phyloP scores from a whole-genome alignment of 2,329 filamentous ascomycete species.

The Xylaria sp. region DNA sequence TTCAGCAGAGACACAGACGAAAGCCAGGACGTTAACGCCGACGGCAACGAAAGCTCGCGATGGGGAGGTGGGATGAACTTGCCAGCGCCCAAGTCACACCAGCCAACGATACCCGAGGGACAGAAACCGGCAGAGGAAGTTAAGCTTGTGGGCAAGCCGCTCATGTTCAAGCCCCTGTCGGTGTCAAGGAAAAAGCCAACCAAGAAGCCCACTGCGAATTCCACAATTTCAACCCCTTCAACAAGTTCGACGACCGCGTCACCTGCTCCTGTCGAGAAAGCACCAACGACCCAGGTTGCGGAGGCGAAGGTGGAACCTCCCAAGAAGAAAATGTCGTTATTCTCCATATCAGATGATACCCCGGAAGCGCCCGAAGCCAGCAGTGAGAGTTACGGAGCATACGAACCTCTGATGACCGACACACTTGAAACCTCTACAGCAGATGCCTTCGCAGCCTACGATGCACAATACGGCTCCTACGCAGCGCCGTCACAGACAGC shows the following conservation, averaged over 20 bases:
- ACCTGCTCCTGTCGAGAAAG: conserved; percentile 16
- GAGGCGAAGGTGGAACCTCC: conserved; percentile 17
- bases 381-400: conserved; percentile 33
- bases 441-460: conserved; percentile 34
- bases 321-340: conserved; percentile 63
- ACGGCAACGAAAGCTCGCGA: conserved; percentile 16
- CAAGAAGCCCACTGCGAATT: conserved; percentile 56
- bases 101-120: conserved; percentile 49
- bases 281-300: conserved; percentile 11
- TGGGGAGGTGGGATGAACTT: conserved; percentile 28
- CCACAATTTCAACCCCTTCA: no score
- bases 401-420: conserved; percentile 48
- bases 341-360: conserved; percentile 53
- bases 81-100: conserved; percentile 39
- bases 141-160: conserved; percentile 68
- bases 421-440: conserved; percentile 19
- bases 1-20: conserved; percentile 60
- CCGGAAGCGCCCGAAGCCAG: conserved; percentile 28
- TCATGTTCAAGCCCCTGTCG: conserved; percentile 86
- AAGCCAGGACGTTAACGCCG: conserved; percentile 18
- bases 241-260: conserved; percentile 7
- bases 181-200: conserved; percentile 70
- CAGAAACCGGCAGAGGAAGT: conserved; percentile 58
- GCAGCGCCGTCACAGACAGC: conserved; percentile 22
- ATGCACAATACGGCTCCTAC: conserved; percentile 26